A percentile compares a stretch with the other conserved stretches of the same genome.
phyloP scores from a whole-genome alignment of 148 eudicot genomes.

The Vaccinium myrtillus region DNA sequence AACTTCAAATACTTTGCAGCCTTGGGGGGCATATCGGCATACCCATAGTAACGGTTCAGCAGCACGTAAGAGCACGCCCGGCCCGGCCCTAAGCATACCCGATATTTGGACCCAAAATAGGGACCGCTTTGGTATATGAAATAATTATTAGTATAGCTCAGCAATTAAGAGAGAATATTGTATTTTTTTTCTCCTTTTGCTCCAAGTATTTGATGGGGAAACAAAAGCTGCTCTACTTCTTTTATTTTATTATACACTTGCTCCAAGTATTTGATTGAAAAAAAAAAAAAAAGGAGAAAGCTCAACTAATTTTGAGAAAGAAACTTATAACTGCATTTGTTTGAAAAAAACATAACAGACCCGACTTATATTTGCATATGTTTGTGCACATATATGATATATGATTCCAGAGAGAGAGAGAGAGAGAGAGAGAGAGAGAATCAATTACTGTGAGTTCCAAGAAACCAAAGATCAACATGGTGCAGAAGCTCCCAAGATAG shows the following conservation, averaged over 20 bases:
- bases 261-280: no score
- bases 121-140: not conserved
- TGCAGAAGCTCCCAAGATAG: constrained; percentile 45
- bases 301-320: not conserved
- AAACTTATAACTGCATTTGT: no score
- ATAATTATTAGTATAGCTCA: not conserved
- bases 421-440: not conserved
- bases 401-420: not conserved
- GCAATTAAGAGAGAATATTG: not conserved
- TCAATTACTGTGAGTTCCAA: constrained; percentile 68
- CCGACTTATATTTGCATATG: no score
- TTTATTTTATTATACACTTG: not conserved
- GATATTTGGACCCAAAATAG: not conserved
- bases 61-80: not conserved
- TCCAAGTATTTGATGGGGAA: not conserved
- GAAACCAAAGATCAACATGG: constrained; percentile 58
- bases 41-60: not conserved
- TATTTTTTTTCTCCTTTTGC: not conserved
- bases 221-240: not conserved
- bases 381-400: not conserved
- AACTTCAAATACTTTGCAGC: not conserved
- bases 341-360: no score
- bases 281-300: no score
- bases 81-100: not conserved
- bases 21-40: not conserved